Evolutionary conservation across 305 asterid genomes (phyloP), one percentile per base, ranked within the genome.

Genomic region (Rubia balearica): DNA sequence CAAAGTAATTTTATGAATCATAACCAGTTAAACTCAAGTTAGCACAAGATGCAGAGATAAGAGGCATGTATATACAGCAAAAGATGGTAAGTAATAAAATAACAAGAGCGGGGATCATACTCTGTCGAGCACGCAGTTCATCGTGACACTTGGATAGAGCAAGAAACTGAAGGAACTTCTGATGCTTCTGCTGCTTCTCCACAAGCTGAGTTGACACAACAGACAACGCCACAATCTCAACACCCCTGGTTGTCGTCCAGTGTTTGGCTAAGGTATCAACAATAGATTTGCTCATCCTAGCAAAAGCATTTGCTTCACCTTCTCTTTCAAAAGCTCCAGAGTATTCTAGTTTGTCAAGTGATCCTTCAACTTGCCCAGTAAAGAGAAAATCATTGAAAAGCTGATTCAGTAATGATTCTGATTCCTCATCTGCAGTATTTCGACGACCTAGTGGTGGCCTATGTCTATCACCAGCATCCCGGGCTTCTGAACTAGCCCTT

Each of bases 61-160:
- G 24, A 36, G n/a, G 11, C 21, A 55, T 16, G 42, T 45, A 1
- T 8, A 48, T 17, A 67, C 5, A 30, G 41, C 14, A 67, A 66
- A 24, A 69, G 61, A 63, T 13, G 49, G 27, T 59, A 78, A 72
- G 41, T 59, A 65, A 73, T 75, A 60, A 65, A 63, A 71, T 64
- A 46, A 48, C 6, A 38, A 61, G 74, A 59, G 73, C 79, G 75
- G n/a, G 70, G 68, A 72, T 51, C 92, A 70, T 90, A 93, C 97
- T 85, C 83, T 90, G 98, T 73, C 84, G 80, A 80, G 87, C 81
- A 81, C 94, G 81, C 78, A 93, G 78, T 82, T 93, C 98, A 78
- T 93, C 97, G 64, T 90, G 97, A 85, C 97, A 90, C 89, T 87
- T 93, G 75, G 97, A 87, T 79, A 90, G 78, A 79, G 98, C 97